Evolutionary conservation across 75 land plant genomes (phyloP).

Genomic region (Selaginella tamariscina): DNA sequence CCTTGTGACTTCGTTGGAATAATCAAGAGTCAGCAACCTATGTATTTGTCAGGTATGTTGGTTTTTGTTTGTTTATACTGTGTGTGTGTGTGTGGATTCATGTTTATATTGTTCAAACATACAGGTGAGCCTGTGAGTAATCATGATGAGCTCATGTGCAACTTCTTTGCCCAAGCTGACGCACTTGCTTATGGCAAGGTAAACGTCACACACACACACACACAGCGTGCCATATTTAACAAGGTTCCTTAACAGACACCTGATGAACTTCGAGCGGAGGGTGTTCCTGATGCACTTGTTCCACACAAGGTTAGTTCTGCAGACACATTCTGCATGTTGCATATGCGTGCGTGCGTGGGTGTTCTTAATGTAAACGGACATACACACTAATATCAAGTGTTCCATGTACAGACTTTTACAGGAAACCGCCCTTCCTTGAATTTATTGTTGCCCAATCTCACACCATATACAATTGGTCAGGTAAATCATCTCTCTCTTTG

Average conservation of each 20-base stretch:
- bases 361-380: too few relatives aligned
- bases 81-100: too few relatives aligned
- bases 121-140: slow-evolving; percentile 6
- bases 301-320: slow-evolving; percentile 4
- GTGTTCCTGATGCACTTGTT: slow-evolving; percentile 8
- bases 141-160: slow-evolving; percentile 10
- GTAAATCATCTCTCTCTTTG: not conserved
- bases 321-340: not conserved
- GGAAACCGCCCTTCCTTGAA: slow-evolving; percentile 4
- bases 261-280: slow-evolving; percentile 1
- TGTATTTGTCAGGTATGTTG: slow-evolving; percentile 6
- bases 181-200: slow-evolving; percentile 13
- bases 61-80: not conserved
- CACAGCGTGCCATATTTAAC: too few relatives aligned
- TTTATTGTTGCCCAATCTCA: not conserved
- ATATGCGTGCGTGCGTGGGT: not conserved
- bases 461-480: slow-evolving; percentile 9
- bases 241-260: too few relatives aligned
- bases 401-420: slow-evolving; percentile 1
- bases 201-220: too few relatives aligned
- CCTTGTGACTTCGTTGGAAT: slow-evolving; percentile 8
- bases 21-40: slow-evolving; percentile 9
- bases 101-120: not conserved
- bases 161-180: slow-evolving; percentile 13
- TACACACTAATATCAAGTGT: too few relatives aligned